Evolutionary conservation across 179 eudicot genomes (phyloP), one percentile per base, ranked within the genome.

Genomic region (Carnegiea gigantea): DNA sequence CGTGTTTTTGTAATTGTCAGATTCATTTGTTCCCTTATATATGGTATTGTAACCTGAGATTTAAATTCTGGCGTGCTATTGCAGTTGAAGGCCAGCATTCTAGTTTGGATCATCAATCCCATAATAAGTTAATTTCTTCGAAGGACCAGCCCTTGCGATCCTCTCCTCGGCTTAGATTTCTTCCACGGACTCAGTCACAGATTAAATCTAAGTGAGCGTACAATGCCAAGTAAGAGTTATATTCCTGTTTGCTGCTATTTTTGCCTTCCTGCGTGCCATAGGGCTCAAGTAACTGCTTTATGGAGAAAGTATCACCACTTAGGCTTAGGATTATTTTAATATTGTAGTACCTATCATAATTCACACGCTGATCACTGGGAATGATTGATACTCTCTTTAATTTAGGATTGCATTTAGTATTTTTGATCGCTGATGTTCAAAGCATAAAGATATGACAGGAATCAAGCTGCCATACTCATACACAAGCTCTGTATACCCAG

Each of bases 111-210:
- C 51, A 49, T 75, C 78, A 51, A 4, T 53, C 60, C 64, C 78
- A 75, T 26, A 30, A 14, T 57, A 75, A 75, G 60, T 44, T 43
- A 51, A 26, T 26, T 26, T 24, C 43, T 14, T 75, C 24, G 26
- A 75, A 75, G 78, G 51, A 75, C 43, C 78, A 51, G 78, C 57
- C 36, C 8, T 75, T 75, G 78, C 78, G 64, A 75, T 75, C 21
- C 11, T 75, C 78, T 15, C 78, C 78, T 75, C 78, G 64, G 78
- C 43, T 75, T 26, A 51, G 62, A 36, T 51, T 17, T 12, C 62
- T 51, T 51, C n/a, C 78, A 20, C 43, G 36, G 24, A 75, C 40
- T 75, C 23, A 40, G 21, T 48, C 43, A 28, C 20, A 51, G 43
- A 12, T 62, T 48, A 26, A 18, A 49, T 51, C 57, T 46, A 44